These are phyloP conservation scores for Leersia perrieri DNA, from an alignment of 176 grass and related monocot species.

Conservation along the genomic window DNA sequence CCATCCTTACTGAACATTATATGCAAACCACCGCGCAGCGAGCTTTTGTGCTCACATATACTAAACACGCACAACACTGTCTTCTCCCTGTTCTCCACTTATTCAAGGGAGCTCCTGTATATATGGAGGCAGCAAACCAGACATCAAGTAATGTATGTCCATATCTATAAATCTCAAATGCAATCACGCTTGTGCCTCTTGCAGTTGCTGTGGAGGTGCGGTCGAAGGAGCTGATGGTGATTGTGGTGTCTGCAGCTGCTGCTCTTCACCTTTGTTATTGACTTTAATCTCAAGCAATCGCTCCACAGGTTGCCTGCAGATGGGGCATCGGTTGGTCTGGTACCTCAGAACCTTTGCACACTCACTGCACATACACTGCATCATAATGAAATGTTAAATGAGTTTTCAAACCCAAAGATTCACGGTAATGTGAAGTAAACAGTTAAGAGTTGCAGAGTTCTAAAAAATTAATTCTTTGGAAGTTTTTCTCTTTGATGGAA, in stretches of 20 bases:
- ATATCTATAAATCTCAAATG: slow-evolving; percentile 8
- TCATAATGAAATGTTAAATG: slow-evolving; percentile 1
- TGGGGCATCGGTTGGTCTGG: slow-evolving; percentile 60
- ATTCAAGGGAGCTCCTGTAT: slow-evolving; percentile 18
- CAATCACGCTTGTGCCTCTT: slow-evolving; percentile 8
- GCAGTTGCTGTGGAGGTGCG: neutral
- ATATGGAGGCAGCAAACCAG: neutral
- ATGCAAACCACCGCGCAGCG: neutral
- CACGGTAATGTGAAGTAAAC: neutral
- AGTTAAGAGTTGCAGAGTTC: neutral
- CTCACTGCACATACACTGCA: slow-evolving; percentile 66
- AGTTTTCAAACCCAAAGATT: neutral
- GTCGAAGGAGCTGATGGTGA: neutral
- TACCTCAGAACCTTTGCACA: slow-evolving; percentile 66
- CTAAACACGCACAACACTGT: neutral
- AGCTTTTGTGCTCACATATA: neutral
- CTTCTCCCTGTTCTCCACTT: neutral
- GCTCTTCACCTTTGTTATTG: slow-evolving; percentile 44
- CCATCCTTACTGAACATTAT: neutral
- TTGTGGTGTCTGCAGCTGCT: neutral
- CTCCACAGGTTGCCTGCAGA: slow-evolving; percentile 69
- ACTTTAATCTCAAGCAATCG: slow-evolving; percentile 59
- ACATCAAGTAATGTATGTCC: slow-evolving; percentile 6
- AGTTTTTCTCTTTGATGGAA: neutral
- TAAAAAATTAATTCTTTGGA: neutral